Evolutionary conservation across 2,329 filamentous ascomycete genomes (phyloP), one percentile per base, ranked within the genome.

Genomic region (Claviceps digitariae): DNA sequence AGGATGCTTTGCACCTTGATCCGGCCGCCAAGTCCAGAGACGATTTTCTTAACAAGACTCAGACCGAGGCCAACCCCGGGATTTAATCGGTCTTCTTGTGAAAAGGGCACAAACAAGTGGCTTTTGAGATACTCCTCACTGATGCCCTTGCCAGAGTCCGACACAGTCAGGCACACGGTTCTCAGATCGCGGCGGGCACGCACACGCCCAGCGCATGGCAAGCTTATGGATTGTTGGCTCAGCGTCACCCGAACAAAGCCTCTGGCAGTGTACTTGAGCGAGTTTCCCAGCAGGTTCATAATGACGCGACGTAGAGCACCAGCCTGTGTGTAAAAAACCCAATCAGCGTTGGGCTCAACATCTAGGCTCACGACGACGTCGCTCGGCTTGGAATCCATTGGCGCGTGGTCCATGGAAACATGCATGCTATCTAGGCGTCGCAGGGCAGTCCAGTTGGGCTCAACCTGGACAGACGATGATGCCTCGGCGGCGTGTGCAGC

Each of bases 81-180:
- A 0, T 76, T 71, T 1, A 87, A 63, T 0, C 70, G 66, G 48
- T 85, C 74, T 59, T 87, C 84, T 56, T 87, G 84, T 0, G 73
- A 66, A 56, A 86, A 86, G 0, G 82, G 79, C 0, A 75, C 78
- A 61, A 82, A 87, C 0, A 86, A 64, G 17, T 75, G 73, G 7
- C 78, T 74, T 20, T 75, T 71, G 15, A 86, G 66, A 57, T 80
- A 87, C 12, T 84, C 78, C 6, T 77, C 70, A 0, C 75, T 76
- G 38, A 87, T 87, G 1, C 84, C 84, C 46, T 74, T 74, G 1
- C 84, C 84, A 0, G 83, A 83, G 58, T 87, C 84, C 0, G 72
- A 69, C 1, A 87, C 75, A 0, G 71, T 75, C 4, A 82, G 60
- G 0, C 58, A 61, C 2, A 69, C 59, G 17, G 54, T 52, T 13